Evolutionary conservation across 225 moss, liverwort and hornwort species (phyloP).

Genomic region (Sphagnum contortum): DNA sequence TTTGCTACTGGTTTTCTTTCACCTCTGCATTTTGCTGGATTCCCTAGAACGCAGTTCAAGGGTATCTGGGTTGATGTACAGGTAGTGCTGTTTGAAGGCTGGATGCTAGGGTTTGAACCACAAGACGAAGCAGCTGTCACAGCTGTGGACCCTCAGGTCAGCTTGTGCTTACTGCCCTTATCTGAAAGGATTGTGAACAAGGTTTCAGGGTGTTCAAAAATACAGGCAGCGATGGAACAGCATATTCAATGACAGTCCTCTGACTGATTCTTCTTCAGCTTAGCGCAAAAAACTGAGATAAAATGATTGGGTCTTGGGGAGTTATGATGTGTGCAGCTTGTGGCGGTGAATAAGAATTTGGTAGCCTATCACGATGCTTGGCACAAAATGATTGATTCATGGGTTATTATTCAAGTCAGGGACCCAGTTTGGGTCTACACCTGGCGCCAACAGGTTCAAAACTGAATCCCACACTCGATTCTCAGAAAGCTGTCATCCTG

Average conservation of each 20-base stretch:
- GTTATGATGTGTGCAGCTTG: conserved; percentile 33
- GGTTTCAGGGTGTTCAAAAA: no score
- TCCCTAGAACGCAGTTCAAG: background rate
- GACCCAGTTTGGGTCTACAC: conserved; percentile 65
- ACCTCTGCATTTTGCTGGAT: background rate
- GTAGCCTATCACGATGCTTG: conserved; percentile 65
- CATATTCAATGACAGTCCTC: no score
- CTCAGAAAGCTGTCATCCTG: no score
- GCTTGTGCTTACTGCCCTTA: no score
- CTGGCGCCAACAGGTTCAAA: conserved; percentile 74
- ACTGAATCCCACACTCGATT: no score
- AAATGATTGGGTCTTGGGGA: background rate
- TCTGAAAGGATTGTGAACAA: no score
- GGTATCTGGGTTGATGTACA: conserved; percentile 17
- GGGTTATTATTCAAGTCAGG: conserved; percentile 71
- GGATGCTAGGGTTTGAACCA: conserved; percentile 95
- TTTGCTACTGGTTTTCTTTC: background rate
- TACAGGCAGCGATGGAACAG: no score
- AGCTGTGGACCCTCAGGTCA: conserved; percentile 59
- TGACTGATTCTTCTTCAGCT: no score
- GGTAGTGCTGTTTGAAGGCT: conserved; percentile 88
- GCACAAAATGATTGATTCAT: conserved; percentile 65
- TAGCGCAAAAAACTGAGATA: no score
- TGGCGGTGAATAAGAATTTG: conserved; percentile 48
- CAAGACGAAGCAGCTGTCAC: conserved; percentile 41